Base-by-base conservation (phyloP, 306 rosid species). In the Lupinus albus region DNA sequence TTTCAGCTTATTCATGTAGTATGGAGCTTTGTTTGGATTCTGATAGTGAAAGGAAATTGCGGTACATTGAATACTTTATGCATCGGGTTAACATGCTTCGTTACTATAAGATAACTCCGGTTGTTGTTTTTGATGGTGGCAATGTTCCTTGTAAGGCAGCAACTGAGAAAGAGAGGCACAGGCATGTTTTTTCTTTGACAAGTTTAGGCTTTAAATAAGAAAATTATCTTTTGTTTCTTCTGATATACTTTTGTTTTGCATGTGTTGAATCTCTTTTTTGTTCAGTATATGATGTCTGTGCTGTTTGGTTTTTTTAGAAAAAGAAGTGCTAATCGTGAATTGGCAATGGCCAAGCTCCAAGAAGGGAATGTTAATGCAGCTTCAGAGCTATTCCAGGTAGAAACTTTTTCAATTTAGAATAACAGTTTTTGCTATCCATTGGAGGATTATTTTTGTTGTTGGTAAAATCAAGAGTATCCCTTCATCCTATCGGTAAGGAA, bases 1-100 rank as follows among this genome's bases (percentile, higher is more conserved):
- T 78, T 70, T 52, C 91, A 92, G 96, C 98, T 55, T 89, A 92
- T 89, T 89, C 95, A 7, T 92, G 96, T 75, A 89, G 98, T 66
- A 83, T 87, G 98, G 98, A 89, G 79, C 89, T 89, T 46, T 87
- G 96, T 79, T 74, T 92, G 6, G 74, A 87, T 70, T 83, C 89
- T 14, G 74, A 86, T 52, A 49, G 87, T 52, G 88, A 77, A 61
- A 89, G 58, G 84, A 92, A 86, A 64, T 59, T 72, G 71, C 79
- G 90, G 28, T 92, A 89, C 60, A 72, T 89, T 59, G 95, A 92
- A 16, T 92, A 89, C 73, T 89, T 86, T 75, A 89, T 92, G 82
- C 82, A 81, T 58, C 38, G 82, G 64, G 72, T 81, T 56, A 81
- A 81, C 51, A 30, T 81, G 73, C 85, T 81, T 73, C 79, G 67